Evolutionary conservation across 2,329 filamentous ascomycete genomes (phyloP).

Genomic region (Parastagonospora nodorum): DNA sequence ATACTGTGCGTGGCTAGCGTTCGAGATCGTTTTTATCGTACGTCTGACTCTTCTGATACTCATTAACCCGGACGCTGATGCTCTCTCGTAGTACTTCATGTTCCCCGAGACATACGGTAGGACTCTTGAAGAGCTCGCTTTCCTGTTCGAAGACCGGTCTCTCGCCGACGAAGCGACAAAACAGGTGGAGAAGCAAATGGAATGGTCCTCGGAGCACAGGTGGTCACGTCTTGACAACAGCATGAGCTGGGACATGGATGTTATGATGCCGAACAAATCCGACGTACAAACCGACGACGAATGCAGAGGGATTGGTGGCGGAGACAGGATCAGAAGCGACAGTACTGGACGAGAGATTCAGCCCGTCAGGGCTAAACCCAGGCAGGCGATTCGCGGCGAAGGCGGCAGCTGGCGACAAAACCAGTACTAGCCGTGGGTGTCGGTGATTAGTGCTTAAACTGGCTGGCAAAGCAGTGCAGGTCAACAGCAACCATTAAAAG

Average conservation of each 20-base stretch:
- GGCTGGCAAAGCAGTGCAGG: no score
- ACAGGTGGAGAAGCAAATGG: conserved; percentile 39
- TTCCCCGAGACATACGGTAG: conserved; percentile 73
- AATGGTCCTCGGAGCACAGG: conserved; percentile 15
- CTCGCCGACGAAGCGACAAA: conserved; percentile 35
- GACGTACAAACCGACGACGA: not conserved
- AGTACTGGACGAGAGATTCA: no score
- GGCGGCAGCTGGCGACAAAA: no score
- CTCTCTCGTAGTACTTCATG: conserved; percentile 58
- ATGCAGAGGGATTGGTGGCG: no score
- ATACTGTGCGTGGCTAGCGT: conserved; percentile 63
- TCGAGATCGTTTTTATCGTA: conserved; percentile 63
- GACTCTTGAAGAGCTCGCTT: conserved; percentile 69
- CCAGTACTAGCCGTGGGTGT: no score
- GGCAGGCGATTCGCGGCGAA: no score
- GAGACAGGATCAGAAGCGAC: no score
- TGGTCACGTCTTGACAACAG: conserved; percentile 8
- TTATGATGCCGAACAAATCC: conserved; percentile 7
- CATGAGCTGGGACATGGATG: conserved; percentile 20
- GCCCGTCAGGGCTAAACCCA: no score
- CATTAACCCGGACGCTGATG: not conserved
- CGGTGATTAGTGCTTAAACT: no score
- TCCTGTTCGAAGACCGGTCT: conserved; percentile 38
- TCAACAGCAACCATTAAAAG: no score
- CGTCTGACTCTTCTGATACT: not conserved